These are phyloP conservation scores for Drosera capensis DNA, from an alignment of 148 eudicot species.

Conservation along the genomic window DNA sequence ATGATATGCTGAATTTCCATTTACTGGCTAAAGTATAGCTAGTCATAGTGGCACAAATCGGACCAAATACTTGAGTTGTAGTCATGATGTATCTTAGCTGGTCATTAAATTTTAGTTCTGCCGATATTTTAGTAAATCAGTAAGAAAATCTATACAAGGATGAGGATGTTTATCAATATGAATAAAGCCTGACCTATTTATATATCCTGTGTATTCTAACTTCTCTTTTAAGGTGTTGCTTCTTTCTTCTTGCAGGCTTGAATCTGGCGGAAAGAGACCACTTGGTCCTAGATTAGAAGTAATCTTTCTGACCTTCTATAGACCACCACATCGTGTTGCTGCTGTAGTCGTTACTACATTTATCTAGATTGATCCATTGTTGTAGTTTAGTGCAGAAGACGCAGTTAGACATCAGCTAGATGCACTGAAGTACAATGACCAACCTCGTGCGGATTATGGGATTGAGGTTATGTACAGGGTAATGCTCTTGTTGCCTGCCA, in stretches of 20 bases:
- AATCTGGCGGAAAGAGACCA: conserved; percentile 71
- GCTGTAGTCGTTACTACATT: not conserved
- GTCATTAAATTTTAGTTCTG: no score
- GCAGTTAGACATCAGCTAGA: conserved; percentile 80
- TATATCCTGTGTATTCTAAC: no score
- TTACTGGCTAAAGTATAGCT: no score
- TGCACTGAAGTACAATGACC: conserved; percentile 87
- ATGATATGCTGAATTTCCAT: no score
- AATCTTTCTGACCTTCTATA: conserved; percentile 12
- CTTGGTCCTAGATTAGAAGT: conserved; percentile 83
- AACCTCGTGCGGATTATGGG: conserved; percentile 85
- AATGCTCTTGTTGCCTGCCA: conserved; percentile 2
- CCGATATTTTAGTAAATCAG: no score
- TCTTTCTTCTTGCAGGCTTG: conserved; percentile 49
- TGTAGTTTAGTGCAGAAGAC: conserved; percentile 96
- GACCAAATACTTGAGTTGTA: no score
- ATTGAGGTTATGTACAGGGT: conserved; percentile 97
- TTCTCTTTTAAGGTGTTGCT: no score
- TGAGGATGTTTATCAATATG: no score
- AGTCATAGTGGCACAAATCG: no score
- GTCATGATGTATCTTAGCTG: no score
- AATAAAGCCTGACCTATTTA: no score
- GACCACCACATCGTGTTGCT: not conserved
- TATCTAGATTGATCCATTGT: conserved; percentile 12
- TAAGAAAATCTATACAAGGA: no score